Evolutionary conservation across 2,329 filamentous ascomycete genomes (phyloP), one percentile per base, ranked within the genome.

Genomic region (Aureobasidium sp.): DNA sequence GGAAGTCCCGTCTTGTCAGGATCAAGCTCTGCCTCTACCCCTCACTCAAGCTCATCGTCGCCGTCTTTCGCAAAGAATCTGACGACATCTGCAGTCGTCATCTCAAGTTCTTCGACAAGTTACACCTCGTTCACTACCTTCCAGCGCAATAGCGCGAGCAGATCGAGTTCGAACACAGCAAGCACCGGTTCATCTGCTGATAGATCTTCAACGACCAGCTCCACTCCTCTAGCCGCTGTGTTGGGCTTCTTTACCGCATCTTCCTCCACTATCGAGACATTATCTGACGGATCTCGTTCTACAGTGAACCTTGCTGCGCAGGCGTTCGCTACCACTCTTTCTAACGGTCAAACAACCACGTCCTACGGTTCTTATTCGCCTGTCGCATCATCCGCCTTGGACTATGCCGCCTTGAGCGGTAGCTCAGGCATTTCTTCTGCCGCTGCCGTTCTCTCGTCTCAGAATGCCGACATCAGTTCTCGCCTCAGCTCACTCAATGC

Each of bases 11-110:
- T 23, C 10, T 10, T 34, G 26, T 53, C 39, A 23, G 46, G 20
- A 29, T 51, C 39, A 13, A 61, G 2, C 10, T 15, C 58, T 36
- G 32, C 27, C 9, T n/a, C 34, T 13, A 17, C 23, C 32, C 32
- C 46, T 29, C 27, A 17, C 26, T 61, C 56, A 13, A 61, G 17
- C 48, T 42, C 58, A 20, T 51, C 34, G 26, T 63, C 63, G 27
- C 44, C 44, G 23, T 63, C 62, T 17, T 50, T 59, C n/a, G 61
- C 60, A 15, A 50, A 53, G 20, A 65, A 65, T 53, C 42, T 64
- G 20, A 66, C 63, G 9, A 59, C 63, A 42, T 64, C 63, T 51
- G 58, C 61, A 10, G 29, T 50, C 13, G 26, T 50, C n/a, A 51
- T 61, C 7, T 51, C 60, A 10, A 57, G 51, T 17, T 61, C 62